Base-by-base conservation (phyloP, 495 filamentous ascomycete genomes). In the Penicilliopsis zonata region DNA sequence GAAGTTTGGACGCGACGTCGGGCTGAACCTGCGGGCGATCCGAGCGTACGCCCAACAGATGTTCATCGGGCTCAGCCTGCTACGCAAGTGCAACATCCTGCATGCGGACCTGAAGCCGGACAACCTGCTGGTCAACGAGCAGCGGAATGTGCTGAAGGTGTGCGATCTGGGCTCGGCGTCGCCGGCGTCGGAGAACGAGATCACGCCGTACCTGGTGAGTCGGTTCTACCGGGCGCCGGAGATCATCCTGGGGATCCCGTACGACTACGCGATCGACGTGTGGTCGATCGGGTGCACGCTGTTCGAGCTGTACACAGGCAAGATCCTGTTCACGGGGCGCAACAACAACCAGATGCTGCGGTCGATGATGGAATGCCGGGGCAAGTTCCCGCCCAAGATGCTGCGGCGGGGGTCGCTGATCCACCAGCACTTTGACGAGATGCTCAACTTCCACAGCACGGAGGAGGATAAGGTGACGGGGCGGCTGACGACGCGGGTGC, bases 331-430 rank as follows among this genome's bases (percentile, higher is more conserved):
- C 59, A 84, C 80, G 2, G 90, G 92, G 28, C 76, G 81, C 34
- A 86, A 82, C 61, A 98, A 98, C 65, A 96, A 98, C 50, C 85
- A 93, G 53, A 96, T 96, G 90, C 70, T 98, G 9, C 78, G 80
- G 34, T 78, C 82, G 9, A 90, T 98, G 44, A 90, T 94, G 78
- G 92, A 96, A 49, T 88, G 86, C 44, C 78, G 92, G 24, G 90
- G 92, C 54, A 93, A 87, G 54, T 80, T 94, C 47, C 84, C 78
- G 36, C 74, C 76, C 23, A 94, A 93, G 59, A 61, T 94, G 30
- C 75, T 94, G 32, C 82, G 80, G 28, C 79, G 78, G 26, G 82
- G 85, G 6, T 64, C 82, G 20, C 66, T 88, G 38, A 69, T 76
- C 1, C 59, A 65, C 26, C 57, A 77, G 43, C 84, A 96, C 60